Base-by-base conservation (phyloP, 805 yeast genomes). In the Torulaspora franciscae region DNA sequence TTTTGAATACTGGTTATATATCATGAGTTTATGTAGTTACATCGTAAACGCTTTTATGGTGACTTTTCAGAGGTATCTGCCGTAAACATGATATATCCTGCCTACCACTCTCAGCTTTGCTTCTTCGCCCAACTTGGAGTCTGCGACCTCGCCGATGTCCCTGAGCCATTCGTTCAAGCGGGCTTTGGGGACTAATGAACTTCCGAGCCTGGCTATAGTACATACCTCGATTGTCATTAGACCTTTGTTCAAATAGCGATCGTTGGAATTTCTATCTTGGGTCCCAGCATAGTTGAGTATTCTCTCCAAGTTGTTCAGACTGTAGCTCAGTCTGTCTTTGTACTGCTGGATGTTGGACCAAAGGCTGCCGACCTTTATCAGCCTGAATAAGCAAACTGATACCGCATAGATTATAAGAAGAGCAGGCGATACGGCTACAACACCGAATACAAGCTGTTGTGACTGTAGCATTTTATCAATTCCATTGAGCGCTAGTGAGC, bases 361-460 rank as follows among this genome's bases (percentile, higher is more conserved):
- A 6, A 60, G 38, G 9, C 45, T 52, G 3, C 61, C 66, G 23
- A 56, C 45, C 39, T 48, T 58, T 13, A 55, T 45, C 38, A 54
- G 36, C n/a, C 52, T 57, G 55, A 53, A 61, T 52, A 54, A 65
- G 58, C 44, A 69, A 59, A 56, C 61, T 45, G 57, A 61, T 4
- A 71, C 40, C 49, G 76, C 75, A 64, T 81, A 75, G 1, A 81
- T 50, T 11, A 83, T 76, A 43, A 87, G 53, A 17, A 79, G 55
- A 41, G 91, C 76, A 0, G 99, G 99, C 14, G 90, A 77, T 3
- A 93, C 81, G 1, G 97, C 96, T 22, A 93, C 85, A 17, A 87
- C 70, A 1, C 95, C 96, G 68, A 91, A 87, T n/a, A 93, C 93
- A 43, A 91, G 75, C 62, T 93, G 95, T 67, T 91, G 99, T 40